Evolutionary conservation across 2,329 filamentous ascomycete species (phyloP).

Genomic region (Scytalidium lignicola): DNA sequence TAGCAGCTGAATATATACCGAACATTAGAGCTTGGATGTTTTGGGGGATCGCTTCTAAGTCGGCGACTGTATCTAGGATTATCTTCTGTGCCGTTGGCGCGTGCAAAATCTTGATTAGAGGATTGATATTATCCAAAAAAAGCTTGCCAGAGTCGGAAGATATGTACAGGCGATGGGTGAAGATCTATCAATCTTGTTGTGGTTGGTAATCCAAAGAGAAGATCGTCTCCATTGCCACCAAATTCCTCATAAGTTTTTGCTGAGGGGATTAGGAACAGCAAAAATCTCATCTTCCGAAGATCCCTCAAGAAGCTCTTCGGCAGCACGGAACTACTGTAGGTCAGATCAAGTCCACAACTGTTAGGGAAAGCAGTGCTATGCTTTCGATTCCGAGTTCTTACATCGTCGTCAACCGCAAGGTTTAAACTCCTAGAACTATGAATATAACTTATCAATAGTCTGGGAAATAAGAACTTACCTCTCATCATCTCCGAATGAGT

Average conservation of each 20-base stretch:
- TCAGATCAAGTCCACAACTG: too few species aligned
- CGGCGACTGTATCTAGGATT: slow-evolving; percentile 56
- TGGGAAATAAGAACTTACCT: slow-evolving; percentile 7
- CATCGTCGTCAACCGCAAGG: slow-evolving; percentile 11
- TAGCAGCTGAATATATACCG: slow-evolving; percentile 54
- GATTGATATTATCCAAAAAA: slow-evolving; percentile 67
- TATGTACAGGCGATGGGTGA: slow-evolving; percentile 54
- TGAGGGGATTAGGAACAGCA: slow-evolving; percentile 15
- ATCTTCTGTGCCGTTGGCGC: slow-evolving; percentile 59
- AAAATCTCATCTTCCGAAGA: slow-evolving; percentile 24
- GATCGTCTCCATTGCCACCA: slow-evolving; percentile 16
- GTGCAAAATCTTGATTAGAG: slow-evolving; percentile 63
- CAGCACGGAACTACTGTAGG: slow-evolving; percentile 20
- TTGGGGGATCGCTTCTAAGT: slow-evolving; percentile 37
- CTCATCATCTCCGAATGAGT: slow-evolving; percentile 3
- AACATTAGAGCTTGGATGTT: slow-evolving; percentile 65
- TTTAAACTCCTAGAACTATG: slow-evolving; percentile 11
- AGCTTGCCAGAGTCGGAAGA: slow-evolving; percentile 62
- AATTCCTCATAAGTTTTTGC: slow-evolving; percentile 24
- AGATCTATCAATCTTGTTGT: slow-evolving; percentile 38
- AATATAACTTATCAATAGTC: background rate
- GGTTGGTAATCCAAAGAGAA: slow-evolving; percentile 44
- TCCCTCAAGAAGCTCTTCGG: slow-evolving; percentile 27
- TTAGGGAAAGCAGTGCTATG: too few species aligned
- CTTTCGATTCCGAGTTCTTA: background rate